A percentile compares a stretch with the other conserved stretches of the same genome.
phyloP scores from a whole-genome alignment of 768 basidiomycete species.

The Rhodotorula kratochvilovae region DNA sequence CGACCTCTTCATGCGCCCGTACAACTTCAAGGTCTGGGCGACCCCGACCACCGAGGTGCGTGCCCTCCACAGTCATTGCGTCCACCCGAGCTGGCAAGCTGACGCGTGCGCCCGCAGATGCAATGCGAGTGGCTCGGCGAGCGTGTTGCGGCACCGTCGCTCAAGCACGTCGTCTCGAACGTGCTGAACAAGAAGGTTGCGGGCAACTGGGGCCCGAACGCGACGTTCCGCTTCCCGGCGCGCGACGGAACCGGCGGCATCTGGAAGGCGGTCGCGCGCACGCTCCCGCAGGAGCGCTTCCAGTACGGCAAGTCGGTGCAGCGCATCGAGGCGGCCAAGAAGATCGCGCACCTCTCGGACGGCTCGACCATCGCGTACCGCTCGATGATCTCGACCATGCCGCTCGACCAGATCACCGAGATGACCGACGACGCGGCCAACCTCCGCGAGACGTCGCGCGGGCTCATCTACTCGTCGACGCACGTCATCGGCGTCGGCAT shows the following conservation, averaged over 20 bases:
- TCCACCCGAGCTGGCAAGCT: background rate
- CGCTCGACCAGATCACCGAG: conserved; percentile 46
- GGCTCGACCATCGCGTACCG: conserved; percentile 47
- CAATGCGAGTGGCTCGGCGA: conserved; percentile 52
- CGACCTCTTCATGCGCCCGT: conserved; percentile 50
- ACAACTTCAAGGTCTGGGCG: conserved; percentile 52
- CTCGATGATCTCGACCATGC: conserved; percentile 47
- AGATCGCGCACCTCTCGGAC: conserved; percentile 45
- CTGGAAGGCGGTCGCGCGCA: conserved; percentile 49
- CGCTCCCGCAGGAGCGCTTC: conserved; percentile 45
- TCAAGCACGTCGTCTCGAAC: conserved; percentile 49
- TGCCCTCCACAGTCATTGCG: background rate
- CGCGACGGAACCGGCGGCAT: conserved; percentile 50
- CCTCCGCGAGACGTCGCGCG: conserved; percentile 37
- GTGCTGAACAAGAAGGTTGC: conserved; percentile 48
- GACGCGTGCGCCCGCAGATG: conserved; percentile 42
- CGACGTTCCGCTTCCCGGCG: conserved; percentile 50
- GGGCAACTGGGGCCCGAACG: conserved; percentile 49
- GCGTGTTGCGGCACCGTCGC: conserved; percentile 49
- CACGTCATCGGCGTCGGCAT: conserved; percentile 50
- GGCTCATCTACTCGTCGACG: conserved; percentile 48
- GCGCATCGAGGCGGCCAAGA: conserved; percentile 44
- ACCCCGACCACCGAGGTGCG: conserved; percentile 45
- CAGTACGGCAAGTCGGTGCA: conserved; percentile 42
- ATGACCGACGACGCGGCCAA: conserved; percentile 43